Conservation (phyloP, 176 grass and related monocot genomes). For the Phoenix roebelenii region DNA sequence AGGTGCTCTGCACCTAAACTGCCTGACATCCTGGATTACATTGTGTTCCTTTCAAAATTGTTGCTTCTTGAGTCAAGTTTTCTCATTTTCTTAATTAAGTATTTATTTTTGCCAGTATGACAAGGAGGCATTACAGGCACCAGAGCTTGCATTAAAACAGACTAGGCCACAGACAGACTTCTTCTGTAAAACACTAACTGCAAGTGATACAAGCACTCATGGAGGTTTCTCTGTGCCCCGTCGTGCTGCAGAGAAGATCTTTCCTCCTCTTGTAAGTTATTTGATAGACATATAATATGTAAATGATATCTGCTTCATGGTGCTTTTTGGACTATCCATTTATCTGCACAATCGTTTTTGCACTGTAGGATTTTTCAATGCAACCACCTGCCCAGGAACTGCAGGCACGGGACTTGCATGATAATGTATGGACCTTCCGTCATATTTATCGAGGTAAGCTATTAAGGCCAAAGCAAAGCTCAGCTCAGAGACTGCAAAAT, state of each 20-base stretch:
- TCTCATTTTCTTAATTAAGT: neutral
- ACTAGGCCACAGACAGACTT: slow-evolving; percentile 46
- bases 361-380: slow-evolving; percentile 50
- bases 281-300: no score
- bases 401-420: slow-evolving; percentile 58
- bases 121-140: slow-evolving; percentile 48
- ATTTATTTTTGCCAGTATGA: slow-evolving; percentile 32
- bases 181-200: slow-evolving; percentile 79
- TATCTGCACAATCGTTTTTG: neutral
- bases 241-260: slow-evolving; percentile 58
- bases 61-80: no score
- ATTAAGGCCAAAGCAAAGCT: neutral
- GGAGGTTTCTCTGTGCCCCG: slow-evolving; percentile 81
- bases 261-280: slow-evolving; percentile 53
- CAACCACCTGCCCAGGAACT: slow-evolving; percentile 76
- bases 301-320: no score
- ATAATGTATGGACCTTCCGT: slow-evolving; percentile 58
- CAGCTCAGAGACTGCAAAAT: no score
- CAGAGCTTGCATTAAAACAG: slow-evolving; percentile 55
- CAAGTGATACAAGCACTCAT: slow-evolving; percentile 85
- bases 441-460: slow-evolving; percentile 60
- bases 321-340: slow-evolving; percentile 4
- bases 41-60: no score
- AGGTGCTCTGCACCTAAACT: no score
- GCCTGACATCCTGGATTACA: no score